These are phyloP conservation scores for Neospora caninum DNA, from an alignment of 169 alveolate species.

Conservation along the genomic window DNA sequence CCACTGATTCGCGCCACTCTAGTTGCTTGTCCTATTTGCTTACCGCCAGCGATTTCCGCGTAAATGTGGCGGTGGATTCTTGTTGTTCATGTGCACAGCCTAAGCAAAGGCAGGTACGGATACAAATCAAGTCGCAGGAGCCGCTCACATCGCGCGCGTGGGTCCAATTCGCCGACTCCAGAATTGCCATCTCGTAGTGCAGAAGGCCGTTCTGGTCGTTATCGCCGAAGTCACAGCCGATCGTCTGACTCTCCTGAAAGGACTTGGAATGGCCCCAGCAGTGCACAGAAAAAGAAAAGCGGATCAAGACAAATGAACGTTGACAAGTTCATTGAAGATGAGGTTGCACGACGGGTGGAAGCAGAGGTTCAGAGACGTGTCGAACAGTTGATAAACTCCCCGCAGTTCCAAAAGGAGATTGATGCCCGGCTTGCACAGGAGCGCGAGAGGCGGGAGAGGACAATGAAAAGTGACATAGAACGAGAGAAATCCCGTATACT, in stretches of 20 bases:
- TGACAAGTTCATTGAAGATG: conserved; percentile 47
- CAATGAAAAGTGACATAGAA: conserved; percentile 40
- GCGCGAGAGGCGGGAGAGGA: conserved; percentile 33
- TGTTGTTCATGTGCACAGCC: not conserved
- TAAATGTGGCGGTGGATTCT: too few relatives aligned
- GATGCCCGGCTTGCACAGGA: conserved; percentile 46
- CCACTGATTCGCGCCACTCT: too few relatives aligned
- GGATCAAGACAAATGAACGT: not conserved
- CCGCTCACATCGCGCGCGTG: not conserved
- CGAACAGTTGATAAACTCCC: conserved; percentile 41
- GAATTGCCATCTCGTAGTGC: conserved; percentile 8
- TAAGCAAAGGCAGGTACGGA: not conserved
- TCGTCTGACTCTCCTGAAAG: not conserved
- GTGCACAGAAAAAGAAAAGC: not conserved
- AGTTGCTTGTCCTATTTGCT: too few relatives aligned
- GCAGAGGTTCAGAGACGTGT: conserved; percentile 62
- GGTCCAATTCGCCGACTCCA: conserved; percentile 19
- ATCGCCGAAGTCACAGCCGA: conserved; percentile 33
- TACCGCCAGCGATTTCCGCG: too few relatives aligned
- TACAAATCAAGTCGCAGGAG: conserved; percentile 6
- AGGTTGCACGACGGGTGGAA: conserved; percentile 49
- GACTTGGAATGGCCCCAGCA: not conserved
- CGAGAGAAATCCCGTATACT: conserved; percentile 15
- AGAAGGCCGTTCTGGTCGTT: not conserved
- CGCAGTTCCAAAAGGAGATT: conserved; percentile 45